Evolutionary conservation across 208 protist species (phyloP).

Genomic region (Acanthamoeba healyi): DNA sequence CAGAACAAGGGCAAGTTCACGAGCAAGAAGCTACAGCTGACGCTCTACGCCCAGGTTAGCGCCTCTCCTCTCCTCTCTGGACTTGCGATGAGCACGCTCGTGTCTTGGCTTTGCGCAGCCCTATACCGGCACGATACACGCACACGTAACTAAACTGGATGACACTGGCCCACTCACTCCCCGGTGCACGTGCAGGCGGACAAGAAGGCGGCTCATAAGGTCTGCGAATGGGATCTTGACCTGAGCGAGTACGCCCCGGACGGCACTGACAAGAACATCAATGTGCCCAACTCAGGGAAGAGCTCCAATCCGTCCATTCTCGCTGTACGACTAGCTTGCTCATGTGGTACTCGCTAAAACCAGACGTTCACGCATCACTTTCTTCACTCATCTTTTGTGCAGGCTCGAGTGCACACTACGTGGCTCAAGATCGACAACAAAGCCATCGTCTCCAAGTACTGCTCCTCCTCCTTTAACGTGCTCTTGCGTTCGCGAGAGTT

Average conservation of each 20-base stretch:
- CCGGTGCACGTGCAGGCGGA: background rate
- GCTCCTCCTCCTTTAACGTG: background rate
- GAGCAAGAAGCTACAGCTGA: slow-evolving; percentile 36
- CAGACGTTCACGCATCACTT: background rate
- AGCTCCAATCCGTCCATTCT: slow-evolving; percentile 52
- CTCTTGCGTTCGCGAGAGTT: background rate
- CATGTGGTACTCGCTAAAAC: background rate
- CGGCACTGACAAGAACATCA: slow-evolving; percentile 34
- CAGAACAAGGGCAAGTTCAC: slow-evolving; percentile 65
- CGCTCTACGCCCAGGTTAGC: background rate
- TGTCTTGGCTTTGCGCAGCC: too few relatives aligned
- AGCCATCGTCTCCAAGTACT: slow-evolving; percentile 12
- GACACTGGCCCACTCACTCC: too few relatives aligned
- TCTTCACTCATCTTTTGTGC: background rate
- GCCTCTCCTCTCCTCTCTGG: background rate
- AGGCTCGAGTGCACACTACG: background rate
- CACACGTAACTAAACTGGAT: too few relatives aligned
- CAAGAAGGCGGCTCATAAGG: slow-evolving; percentile 23
- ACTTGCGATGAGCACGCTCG: background rate
- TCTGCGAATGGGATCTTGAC: slow-evolving; percentile 2
- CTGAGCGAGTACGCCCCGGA: slow-evolving; percentile 32
- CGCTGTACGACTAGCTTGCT: background rate
- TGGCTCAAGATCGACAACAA: slow-evolving; percentile 68
- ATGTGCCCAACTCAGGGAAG: background rate
- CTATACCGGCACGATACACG: too few relatives aligned